Base-by-base conservation (phyloP, 2,329 filamentous ascomycete species). In the Plectosphaerella cucumerina region DNA sequence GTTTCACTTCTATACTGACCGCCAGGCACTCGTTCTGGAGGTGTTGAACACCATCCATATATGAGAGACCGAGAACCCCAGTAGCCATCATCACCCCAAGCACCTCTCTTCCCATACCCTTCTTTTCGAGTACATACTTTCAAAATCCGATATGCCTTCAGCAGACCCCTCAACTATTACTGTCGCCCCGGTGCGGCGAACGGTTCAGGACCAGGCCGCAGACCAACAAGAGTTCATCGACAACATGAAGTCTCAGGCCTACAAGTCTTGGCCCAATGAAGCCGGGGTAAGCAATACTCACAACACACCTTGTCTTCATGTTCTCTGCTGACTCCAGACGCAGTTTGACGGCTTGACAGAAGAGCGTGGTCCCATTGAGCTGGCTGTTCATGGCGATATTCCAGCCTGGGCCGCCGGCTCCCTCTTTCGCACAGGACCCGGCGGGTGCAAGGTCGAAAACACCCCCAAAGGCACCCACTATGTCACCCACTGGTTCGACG, bases 401-500 rank as follows among this genome's bases (percentile, higher is more conserved):
- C 90, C 90, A 1, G 52, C 73, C 1, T 92, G 87, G 74, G 82
- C 82, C 4, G 83, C 86, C 3, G 90, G 90, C 1, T 75, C 80
- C 2, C 74, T 94, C 1, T 93, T 86, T 65, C 80, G 89, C 21
- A 91, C 86, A 0, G 89, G 90, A 0, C 87, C 88, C 0, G 87
- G 88, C 1, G 76, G 80, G 23, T 81, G 79, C 63, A 77, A 78
- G 35, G 69, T 90, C 3, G 73, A 84, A n/a, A 64, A 70, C 42
- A 18, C 17, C 83, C 81, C 1, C 67, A 73, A 74, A 4, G 82
- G 83, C n/a, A 80, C 75, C 0, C 84, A 85, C 60, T 72, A 75
- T 31, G 74, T 85, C 12, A 80, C 76, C 1, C 89, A 94, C 65
- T 94, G 89, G 89, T 94, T 94, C 58, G 90, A 94, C 62, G 87